Evolutionary conservation across 345 rosid species (phyloP).

Genomic region (Brassica juncea): DNA sequence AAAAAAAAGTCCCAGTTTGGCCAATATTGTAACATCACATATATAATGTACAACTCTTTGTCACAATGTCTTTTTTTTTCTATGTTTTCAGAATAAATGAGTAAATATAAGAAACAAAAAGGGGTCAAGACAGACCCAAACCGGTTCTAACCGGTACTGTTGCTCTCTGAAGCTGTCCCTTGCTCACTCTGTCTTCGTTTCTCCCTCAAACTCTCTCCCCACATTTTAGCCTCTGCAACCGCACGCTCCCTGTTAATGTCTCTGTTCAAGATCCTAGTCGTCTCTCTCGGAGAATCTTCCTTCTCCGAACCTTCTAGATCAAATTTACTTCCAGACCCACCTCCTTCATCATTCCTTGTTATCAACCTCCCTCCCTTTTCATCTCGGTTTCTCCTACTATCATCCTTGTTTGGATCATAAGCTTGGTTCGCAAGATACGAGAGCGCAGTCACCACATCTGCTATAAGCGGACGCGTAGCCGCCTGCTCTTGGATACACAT

Average conservation of each 20-base stretch:
- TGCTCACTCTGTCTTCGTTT: slow-evolving; percentile 75
- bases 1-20: slow-evolving; percentile 12
- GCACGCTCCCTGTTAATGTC: slow-evolving; percentile 88
- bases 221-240: slow-evolving; percentile 97
- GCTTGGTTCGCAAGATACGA: slow-evolving; percentile 89
- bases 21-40: slow-evolving; percentile 35
- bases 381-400: slow-evolving; percentile 53
- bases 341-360: slow-evolving; percentile 68
- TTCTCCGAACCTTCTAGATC: slow-evolving; percentile 82
- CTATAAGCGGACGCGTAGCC: slow-evolving; percentile 88
- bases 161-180: slow-evolving; percentile 47
- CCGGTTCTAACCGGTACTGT: slow-evolving; percentile 34
- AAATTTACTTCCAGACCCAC: slow-evolving; percentile 71
- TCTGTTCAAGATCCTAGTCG: slow-evolving; percentile 60
- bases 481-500: slow-evolving; percentile 99
- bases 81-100: slow-evolving; percentile 40
- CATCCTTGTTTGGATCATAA: slow-evolving; percentile 68
- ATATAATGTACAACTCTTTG: slow-evolving; percentile 42
- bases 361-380: slow-evolving; percentile 57
- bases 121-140: slow-evolving; percentile 16
- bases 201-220: slow-evolving; percentile 96
- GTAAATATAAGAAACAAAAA: slow-evolving; percentile 31
- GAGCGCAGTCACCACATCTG: slow-evolving; percentile 91
- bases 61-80: slow-evolving; percentile 20
- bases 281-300: slow-evolving; percentile 88